Conservation (phyloP, 73 alveolate species). For the Paraurostyla sp. region DNA sequence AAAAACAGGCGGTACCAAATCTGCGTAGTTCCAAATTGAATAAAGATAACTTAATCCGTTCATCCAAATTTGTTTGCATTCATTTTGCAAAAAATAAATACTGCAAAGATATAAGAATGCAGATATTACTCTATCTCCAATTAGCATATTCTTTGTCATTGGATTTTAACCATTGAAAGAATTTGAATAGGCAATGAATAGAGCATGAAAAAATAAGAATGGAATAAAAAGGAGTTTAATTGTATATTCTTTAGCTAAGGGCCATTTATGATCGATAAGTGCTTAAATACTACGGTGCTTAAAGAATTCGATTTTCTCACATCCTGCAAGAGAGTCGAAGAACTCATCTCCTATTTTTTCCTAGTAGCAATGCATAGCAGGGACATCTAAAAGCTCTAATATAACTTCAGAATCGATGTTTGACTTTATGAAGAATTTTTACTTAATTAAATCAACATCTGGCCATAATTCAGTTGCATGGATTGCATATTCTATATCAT, state of each 20-base stretch:
- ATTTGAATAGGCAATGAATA: conserved; percentile 28
- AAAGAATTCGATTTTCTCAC: conserved; percentile 41
- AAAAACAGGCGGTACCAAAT: conserved; percentile 45
- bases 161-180: conserved; percentile 1
- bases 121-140: conserved; percentile 11
- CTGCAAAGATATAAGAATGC: conserved; percentile 13
- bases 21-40: conserved; percentile 62
- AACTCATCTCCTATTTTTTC: conserved; percentile 28
- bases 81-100: conserved; percentile 29
- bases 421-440: conserved; percentile 21
- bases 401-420: conserved; percentile 32
- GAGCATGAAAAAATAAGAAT: not conserved
- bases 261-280: conserved; percentile 63
- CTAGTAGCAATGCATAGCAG: conserved; percentile 25
- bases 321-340: conserved; percentile 39
- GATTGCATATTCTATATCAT: conserved; percentile 31
- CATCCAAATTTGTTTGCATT: not conserved
- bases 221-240: conserved; percentile 48
- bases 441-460: conserved; percentile 2
- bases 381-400: conserved; percentile 24
- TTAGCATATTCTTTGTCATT: not conserved
- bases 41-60: conserved; percentile 9
- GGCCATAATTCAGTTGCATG: conserved; percentile 41
- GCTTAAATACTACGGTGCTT: conserved; percentile 26
- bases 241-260: conserved; percentile 38